phyloP scores from a whole-genome alignment of 768 basidiomycete species.

The Ramaria rubella region DNA sequence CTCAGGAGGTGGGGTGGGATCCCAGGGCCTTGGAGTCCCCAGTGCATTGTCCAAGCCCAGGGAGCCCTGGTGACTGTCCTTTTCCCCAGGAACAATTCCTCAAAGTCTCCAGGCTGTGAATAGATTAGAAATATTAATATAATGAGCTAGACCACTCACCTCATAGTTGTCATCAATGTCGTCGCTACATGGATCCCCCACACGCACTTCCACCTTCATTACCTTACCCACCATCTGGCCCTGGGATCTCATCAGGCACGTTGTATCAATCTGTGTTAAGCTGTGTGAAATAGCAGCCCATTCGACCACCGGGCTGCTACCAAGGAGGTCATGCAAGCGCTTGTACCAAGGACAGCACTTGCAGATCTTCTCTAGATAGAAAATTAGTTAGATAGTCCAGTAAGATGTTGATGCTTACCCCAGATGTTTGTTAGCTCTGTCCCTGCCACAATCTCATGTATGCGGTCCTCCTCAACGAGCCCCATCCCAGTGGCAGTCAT shows the following conservation, averaged over 20 bases:
- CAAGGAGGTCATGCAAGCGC: slow-evolving; percentile 17
- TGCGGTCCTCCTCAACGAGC: slow-evolving; percentile 6
- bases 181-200: no score
- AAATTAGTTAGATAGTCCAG: neutral
- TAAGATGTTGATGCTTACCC: slow-evolving; percentile 2
- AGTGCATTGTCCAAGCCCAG: neutral
- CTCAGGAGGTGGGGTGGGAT: no score
- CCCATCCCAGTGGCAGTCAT: no score
- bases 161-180: no score
- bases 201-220: no score
- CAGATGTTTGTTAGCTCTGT: slow-evolving; percentile 9
- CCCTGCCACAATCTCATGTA: slow-evolving; percentile 3
- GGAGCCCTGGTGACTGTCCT: neutral
- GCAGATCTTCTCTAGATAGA: slow-evolving; percentile 16
- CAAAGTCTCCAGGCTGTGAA: no score
- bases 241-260: neutral
- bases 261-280: slow-evolving; percentile 14
- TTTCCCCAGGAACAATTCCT: no score
- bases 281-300: slow-evolving; percentile 19
- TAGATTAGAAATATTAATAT: no score
- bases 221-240: no score
- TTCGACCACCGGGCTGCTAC: slow-evolving; percentile 18
- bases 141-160: no score
- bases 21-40: no score
- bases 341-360: no score